These are phyloP conservation scores for Colletotrichum sansevieriae DNA, from an alignment of 2,329 filamentous ascomycete genomes.

Conservation along the genomic window DNA sequence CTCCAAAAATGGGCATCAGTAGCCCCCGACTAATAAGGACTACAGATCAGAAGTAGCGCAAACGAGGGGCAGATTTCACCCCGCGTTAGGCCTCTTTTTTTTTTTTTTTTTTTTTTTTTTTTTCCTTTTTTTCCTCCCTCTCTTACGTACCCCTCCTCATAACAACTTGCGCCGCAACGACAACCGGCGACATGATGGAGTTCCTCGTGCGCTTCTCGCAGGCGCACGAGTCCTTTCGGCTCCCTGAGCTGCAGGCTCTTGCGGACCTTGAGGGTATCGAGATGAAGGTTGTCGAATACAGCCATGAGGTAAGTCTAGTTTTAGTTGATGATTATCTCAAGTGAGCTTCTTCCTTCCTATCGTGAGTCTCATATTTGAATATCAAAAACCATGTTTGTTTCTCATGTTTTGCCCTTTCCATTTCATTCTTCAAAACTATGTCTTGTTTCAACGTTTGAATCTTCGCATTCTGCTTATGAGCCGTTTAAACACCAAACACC, in stretches of 20 bases:
- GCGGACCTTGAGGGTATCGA: constrained; percentile 76
- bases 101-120: neutral
- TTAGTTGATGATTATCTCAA: constrained; percentile 10
- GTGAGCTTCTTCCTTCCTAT: constrained; percentile 1
- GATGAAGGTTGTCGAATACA: constrained; percentile 81
- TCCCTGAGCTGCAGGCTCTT: constrained; percentile 85
- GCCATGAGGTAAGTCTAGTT: constrained; percentile 71
- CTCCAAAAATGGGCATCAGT: fast-evolving
- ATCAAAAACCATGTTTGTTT: no score
- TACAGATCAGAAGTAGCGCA: neutral
- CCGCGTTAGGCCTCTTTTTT: constrained; percentile 21
- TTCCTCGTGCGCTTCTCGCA: constrained; percentile 93
- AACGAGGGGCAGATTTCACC: constrained; percentile 40
- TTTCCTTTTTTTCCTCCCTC: no score
- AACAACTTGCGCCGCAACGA: neutral
- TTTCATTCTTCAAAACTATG: no score
- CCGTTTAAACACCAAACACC: no score
- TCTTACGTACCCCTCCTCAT: constrained; percentile 14
- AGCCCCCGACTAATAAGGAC: fast-evolving
- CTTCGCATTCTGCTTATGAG: no score
- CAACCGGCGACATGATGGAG: constrained; percentile 63
- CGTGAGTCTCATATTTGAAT: no score
- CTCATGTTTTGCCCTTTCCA: no score
- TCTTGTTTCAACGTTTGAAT: no score
- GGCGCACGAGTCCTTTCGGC: constrained; percentile 89